A percentile compares a stretch with the other conserved stretches of the same genome.
Conservation (phyloP, 768 basidiomycete species). For the Boletus eberwhitei region DNA sequence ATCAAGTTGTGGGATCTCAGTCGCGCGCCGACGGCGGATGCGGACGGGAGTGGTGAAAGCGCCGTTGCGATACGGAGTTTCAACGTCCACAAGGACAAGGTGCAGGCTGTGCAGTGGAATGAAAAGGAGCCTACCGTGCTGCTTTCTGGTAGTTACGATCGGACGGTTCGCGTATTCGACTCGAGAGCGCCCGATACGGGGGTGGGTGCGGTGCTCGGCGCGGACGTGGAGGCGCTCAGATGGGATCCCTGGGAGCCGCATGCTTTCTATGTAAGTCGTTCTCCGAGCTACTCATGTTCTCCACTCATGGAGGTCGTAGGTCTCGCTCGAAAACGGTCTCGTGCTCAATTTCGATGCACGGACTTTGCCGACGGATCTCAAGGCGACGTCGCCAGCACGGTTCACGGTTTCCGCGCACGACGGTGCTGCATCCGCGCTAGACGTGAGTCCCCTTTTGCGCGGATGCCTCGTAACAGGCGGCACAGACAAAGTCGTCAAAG, state of each 20-base stretch:
- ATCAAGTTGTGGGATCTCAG: constrained; percentile 97
- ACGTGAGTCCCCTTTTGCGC: constrained; percentile 84
- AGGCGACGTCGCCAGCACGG: constrained; percentile 60
- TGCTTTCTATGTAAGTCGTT: constrained; percentile 72
- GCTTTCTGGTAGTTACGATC: constrained; percentile 91
- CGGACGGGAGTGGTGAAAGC: constrained; percentile 41
- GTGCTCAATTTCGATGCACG: constrained; percentile 92
- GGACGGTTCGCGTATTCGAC: constrained; percentile 94
- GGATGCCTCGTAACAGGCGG: constrained; percentile 95
- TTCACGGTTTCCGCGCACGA: constrained; percentile 95
- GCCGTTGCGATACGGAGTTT: constrained; percentile 77
- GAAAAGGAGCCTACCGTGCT: constrained; percentile 82
- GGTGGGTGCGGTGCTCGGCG: constrained; percentile 81
- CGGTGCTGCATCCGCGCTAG: constrained; percentile 82
- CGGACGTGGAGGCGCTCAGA: constrained; percentile 88
- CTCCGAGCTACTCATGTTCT: background rate
- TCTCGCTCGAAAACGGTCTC: constrained; percentile 91
- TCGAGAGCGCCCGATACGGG: constrained; percentile 77
- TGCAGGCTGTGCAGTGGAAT: constrained; percentile 97
- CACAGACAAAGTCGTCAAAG: constrained; percentile 90
- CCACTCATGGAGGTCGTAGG: constrained; percentile 43
- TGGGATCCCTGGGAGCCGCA: constrained; percentile 97
- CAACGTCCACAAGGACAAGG: constrained; percentile 85
- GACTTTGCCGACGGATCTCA: constrained; percentile 68
- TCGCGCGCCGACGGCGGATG: constrained; percentile 53